These are phyloP conservation scores for Gonium pectorale DNA, from an alignment of 139 green algal species.

Conservation along the genomic window DNA sequence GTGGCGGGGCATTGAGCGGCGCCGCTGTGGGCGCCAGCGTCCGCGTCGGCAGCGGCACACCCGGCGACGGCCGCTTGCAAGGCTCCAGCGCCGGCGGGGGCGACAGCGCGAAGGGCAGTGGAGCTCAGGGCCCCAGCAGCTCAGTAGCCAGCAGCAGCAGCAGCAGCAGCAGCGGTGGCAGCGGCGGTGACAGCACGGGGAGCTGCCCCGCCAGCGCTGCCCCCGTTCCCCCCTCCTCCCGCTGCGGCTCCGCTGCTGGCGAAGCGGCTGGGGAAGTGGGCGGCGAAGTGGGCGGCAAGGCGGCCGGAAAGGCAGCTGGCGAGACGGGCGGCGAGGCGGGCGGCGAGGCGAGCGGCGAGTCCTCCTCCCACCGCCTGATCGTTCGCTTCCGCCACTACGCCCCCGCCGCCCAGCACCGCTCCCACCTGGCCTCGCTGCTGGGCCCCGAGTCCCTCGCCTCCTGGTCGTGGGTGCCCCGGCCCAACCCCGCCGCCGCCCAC, in stretches of 20 bases:
- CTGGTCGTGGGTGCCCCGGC: constrained; percentile 77
- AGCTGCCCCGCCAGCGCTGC: too few relatives aligned
- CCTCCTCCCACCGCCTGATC: too few relatives aligned
- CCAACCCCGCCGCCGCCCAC: constrained; percentile 69
- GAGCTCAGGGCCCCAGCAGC: not conserved
- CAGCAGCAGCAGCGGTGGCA: not conserved
- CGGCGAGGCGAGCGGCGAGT: not conserved
- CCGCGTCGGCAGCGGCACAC: too few relatives aligned
- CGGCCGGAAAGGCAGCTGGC: not conserved
- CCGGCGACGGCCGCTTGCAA: too few relatives aligned
- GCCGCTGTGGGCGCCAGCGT: too few relatives aligned
- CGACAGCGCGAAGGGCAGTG: too few relatives aligned
- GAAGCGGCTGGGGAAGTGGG: not conserved
- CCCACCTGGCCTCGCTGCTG: constrained; percentile 46
- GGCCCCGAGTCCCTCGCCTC: constrained; percentile 5
- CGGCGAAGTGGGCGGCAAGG: not conserved
- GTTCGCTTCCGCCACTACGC: constrained; percentile 79
- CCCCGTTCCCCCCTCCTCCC: too few relatives aligned
- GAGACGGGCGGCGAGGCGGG: not conserved
- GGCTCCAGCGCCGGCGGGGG: too few relatives aligned
- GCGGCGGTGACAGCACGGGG: not conserved
- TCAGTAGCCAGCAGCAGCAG: too few relatives aligned
- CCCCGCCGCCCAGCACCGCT: constrained; percentile 49
- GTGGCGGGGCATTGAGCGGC: too few relatives aligned
- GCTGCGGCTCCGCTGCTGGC: too few relatives aligned